Base-by-base conservation (phyloP, 805 yeast genomes). In the Monosporozyma aerobia region DNA sequence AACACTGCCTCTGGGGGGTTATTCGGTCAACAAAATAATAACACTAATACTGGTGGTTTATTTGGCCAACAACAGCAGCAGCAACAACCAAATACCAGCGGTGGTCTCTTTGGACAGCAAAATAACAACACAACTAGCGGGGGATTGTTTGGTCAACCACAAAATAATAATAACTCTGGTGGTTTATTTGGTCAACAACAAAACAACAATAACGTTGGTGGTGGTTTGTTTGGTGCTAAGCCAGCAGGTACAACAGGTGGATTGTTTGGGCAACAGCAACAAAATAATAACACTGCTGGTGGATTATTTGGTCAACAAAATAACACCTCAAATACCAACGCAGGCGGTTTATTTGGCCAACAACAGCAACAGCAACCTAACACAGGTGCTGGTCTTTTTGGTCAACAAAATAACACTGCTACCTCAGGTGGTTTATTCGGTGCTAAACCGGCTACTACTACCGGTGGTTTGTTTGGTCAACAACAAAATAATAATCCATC, bases 401-500 rank as follows among this genome's bases (percentile, higher is more conserved):
- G 68, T 10, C 57, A 46, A 44, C 27, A 49, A n/a, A 27, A 35
- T 14, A 44, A 22, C 44, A 19, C 48, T 27, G 7, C 29, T 27
- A 27, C 29, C 29, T 27, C 29, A 27, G 29, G 29, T 27, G 29
- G 29, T 27, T 27, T 67, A 16, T 69, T 70, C 56, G 74, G 75
- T 22, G 53, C 68, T 61, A 46, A 51, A n/a, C 19, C 49, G 2
- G 41, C 37, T 9, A 30, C 23, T 13, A 60, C 60, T 14, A 37
- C 47, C 13, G 57, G 56, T 39, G 55, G 55, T 14, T 61, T 77
- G 49, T 79, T 79, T 61, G 58, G 58, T 19, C 53, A 53, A 47
- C 47, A 59, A 51, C 54, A 56, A 56, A 51, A 33, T 47, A 55
- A 51, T 44, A 46, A 32, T 27, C 19, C 44, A 29, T 22, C 19